phyloP scores from a whole-genome alignment of 306 rosid species.

The Elaeagnus macrophylla region DNA sequence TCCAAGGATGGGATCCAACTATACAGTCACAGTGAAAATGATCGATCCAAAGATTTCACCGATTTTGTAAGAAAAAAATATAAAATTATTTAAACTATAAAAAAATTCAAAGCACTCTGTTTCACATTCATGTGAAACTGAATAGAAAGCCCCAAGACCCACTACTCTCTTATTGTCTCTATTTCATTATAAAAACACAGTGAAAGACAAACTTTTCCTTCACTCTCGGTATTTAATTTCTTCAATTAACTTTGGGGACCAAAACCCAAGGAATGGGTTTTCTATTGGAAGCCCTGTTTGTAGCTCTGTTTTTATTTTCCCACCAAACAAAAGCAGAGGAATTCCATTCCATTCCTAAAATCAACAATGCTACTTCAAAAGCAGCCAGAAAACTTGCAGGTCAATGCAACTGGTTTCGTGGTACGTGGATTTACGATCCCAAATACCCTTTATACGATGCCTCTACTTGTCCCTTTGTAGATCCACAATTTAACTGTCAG shows the following conservation, averaged over 20 bases:
- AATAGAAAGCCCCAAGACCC: constrained; percentile 4
- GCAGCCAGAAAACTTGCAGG: constrained; percentile 40
- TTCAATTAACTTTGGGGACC: constrained; percentile 15
- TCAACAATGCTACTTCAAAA: constrained; percentile 9
- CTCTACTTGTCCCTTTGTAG: constrained; percentile 75
- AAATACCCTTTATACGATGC: constrained; percentile 67
- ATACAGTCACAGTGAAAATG: too few relatives aligned
- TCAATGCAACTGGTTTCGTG: constrained; percentile 56
- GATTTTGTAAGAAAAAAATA: constrained; percentile 8
- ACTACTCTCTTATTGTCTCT: constrained; percentile 1
- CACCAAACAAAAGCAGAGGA: constrained; percentile 42
- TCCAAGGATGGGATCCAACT: too few relatives aligned
- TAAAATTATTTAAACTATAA: background rate
- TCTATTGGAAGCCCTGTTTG: constrained; percentile 25
- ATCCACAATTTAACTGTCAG: constrained; percentile 82
- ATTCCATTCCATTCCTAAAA: background rate
- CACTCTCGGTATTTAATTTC: constrained; percentile 24
- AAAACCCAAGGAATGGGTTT: constrained; percentile 68
- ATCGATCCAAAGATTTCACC: constrained; percentile 1
- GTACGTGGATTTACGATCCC: constrained; percentile 69
- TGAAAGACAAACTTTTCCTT: constrained; percentile 30
- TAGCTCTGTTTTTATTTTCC: constrained; percentile 33
- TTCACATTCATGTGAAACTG: constrained; percentile 26
- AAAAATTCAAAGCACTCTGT: background rate
- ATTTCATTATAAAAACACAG: constrained; percentile 38